Evolutionary conservation across 2,329 filamentous ascomycete species (phyloP), one percentile per base, ranked within the genome.

Genomic region (Arachnopeziza araneosa): DNA sequence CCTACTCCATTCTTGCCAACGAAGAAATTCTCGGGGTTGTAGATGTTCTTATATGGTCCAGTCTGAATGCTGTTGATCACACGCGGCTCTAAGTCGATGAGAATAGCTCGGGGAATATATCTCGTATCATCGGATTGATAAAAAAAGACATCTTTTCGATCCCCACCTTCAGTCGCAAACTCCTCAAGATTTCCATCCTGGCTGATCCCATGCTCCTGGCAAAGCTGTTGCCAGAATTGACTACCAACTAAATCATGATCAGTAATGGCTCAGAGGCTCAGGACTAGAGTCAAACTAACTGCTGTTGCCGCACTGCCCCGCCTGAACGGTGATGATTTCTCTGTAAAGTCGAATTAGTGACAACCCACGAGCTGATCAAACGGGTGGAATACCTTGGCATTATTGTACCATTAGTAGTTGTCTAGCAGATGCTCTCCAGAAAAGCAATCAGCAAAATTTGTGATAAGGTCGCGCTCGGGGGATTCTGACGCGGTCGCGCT

Each of bases 21-120:
- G 74, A 96, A 99, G 78, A 98, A 97, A 80, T 99, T 99, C 76
- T 99, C 95, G 0, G 95, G 95, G 74, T 99, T 99, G 83, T 99
- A 99, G 62, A 99, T 99, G 75, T 99, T 98, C 75, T 89, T 91
- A 80, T 99, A 99, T 0, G 93, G 88, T 1, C 95, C 92, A 10
- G 88, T 89, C 77, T 98, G 93, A 68, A 99, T 99, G 63, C 86
- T 80, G 73, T 98, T 90, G 72, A 99, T 89, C 78, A 91, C 93
- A 66, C 95, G 84, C 24, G 95, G 95, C 76, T 99, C 95, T 49
- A 99, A 80, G 74, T 99, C 95, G 64, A 99, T 89, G 56, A 99
- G 80, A 69, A 99, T 98, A 54, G 95, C 93, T 72, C 95, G 86
- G 12, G 95, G 95, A 67, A 99, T 98, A 76, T 99, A 99, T 78